Base-by-base conservation (phyloP, 352 stramenopile genomes). In the Peronospora belbahrii region DNA sequence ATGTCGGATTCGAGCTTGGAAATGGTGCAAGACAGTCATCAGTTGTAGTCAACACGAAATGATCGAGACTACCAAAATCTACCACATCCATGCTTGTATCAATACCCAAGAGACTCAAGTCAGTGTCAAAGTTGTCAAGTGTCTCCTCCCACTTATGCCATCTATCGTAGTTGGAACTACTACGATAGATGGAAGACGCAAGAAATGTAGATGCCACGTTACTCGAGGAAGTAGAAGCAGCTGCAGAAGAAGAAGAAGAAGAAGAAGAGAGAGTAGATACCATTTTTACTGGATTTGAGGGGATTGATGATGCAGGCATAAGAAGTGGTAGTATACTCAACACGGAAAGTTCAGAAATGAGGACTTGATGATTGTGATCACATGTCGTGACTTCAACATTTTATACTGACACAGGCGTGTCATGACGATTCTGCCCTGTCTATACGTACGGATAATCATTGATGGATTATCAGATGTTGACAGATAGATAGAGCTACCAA, bases 21-120 rank as follows among this genome's bases (percentile, higher is more conserved):
- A 83, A 67, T 6, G 70, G 67, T 36, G 82, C 72, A 33, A 82
- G 62, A 53, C 85, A 81, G 42, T 82, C 71, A 39, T 88, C 74
- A 10, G 66, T 63, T 10, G 59, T 70, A 11, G 68, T 59, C 31
- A 88, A 41, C 40, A 87, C 34, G 34, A 79, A 84, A 37, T 77
- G 61, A 55, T 88, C 75, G 15, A 85, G 61, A 14, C 74, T 62
- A 13, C 56, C 58, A 15, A 88, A 43, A 18, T 88, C 76, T 9
- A 18, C 19, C 28, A 74, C 55, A 38, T 85, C 76, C 34, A 81
- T 62, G 32, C 25, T 31, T 28, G 44, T 36, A 39, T 59, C 44
- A 5, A 54, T 33, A 20, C 41, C 45, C 34, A 54, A 4, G 3
- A 57, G 36, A 6, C 48, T 46, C 11, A 46, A 40, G 2, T 50